A percentile compares a stretch with the other conserved stretches of the same genome.
Conservation (phyloP, 257 asterid species). For the Primulina tabacum region DNA sequence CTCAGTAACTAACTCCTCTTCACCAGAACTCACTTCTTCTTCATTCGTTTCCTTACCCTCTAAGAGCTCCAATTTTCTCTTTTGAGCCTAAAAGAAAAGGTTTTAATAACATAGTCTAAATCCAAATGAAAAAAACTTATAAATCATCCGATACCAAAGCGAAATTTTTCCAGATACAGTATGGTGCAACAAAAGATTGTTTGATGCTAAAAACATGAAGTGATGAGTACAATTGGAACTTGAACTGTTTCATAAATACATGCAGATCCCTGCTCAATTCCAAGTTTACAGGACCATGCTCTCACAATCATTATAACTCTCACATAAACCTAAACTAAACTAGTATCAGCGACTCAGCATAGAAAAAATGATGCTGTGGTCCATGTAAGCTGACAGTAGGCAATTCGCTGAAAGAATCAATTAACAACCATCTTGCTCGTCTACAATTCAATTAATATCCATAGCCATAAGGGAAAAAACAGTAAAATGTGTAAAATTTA, state of each 20-base stretch:
- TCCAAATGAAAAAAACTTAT: no score
- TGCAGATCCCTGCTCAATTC: no score
- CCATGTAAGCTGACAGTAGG: no score
- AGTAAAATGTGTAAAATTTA: neutral
- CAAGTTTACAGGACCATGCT: no score
- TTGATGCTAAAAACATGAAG: neutral
- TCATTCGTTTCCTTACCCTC: slow-evolving; percentile 57
- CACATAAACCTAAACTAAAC: no score
- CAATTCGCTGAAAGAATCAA: no score
- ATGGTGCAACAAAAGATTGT: neutral
- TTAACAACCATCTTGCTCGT: no score
- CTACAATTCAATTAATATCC: no score
- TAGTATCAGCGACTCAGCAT: no score
- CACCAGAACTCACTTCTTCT: slow-evolving; percentile 36
- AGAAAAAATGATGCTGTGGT: no score
- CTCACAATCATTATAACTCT: no score
- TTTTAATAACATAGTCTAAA: neutral
- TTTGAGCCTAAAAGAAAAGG: slow-evolving; percentile 45
- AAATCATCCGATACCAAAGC: neutral
- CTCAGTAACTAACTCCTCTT: slow-evolving; percentile 33
- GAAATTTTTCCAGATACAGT: neutral
- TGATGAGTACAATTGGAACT: neutral
- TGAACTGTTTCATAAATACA: neutral
- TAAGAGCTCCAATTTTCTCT: slow-evolving; percentile 75
- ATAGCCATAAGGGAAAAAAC: no score